phyloP scores from a whole-genome alignment of 2,329 filamentous ascomycete species.

The Fonsecaea pugnacius region DNA sequence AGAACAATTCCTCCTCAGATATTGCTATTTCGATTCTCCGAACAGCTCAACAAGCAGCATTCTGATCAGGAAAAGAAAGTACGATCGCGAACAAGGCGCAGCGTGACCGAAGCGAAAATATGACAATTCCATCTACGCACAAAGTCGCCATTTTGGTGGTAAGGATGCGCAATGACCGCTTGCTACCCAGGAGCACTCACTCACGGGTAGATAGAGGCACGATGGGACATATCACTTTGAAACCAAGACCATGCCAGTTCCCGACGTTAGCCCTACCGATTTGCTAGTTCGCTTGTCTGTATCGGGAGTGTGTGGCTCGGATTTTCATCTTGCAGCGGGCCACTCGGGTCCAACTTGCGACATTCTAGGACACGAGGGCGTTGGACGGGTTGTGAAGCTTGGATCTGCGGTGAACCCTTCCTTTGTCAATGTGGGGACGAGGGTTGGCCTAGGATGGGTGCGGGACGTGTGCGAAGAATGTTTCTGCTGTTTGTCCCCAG shows the following conservation, averaged over 20 bases:
- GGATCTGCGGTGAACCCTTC: conserved; percentile 42
- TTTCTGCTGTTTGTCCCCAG: conserved; percentile 40
- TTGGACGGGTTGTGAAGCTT: conserved; percentile 47
- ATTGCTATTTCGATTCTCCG: background rate
- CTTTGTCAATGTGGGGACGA: conserved; percentile 37
- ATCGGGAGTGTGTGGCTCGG: conserved; percentile 62
- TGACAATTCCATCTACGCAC: conserved; percentile 18
- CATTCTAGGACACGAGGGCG: conserved; percentile 57
- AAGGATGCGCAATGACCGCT: background rate
- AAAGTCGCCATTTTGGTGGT: conserved; percentile 26
- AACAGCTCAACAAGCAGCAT: background rate
- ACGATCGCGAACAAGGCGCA: background rate
- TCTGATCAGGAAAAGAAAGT: background rate
- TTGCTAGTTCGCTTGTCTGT: conserved; percentile 61
- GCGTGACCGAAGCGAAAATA: background rate
- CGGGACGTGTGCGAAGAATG: conserved; percentile 46
- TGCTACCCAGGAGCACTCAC: background rate
- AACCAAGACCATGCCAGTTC: conserved; percentile 35
- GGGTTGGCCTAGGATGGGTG: conserved; percentile 47
- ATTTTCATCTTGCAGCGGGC: conserved; percentile 58
- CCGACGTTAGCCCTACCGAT: conserved; percentile 48
- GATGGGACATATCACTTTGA: conserved; percentile 26
- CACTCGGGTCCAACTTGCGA: conserved; percentile 44
- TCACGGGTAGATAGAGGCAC: conserved; percentile 6
- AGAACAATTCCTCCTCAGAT: background rate